Evolutionary conservation across 345 rosid species (phyloP), one percentile per base, ranked within the genome.

Genomic region (Passiflora organensis): DNA sequence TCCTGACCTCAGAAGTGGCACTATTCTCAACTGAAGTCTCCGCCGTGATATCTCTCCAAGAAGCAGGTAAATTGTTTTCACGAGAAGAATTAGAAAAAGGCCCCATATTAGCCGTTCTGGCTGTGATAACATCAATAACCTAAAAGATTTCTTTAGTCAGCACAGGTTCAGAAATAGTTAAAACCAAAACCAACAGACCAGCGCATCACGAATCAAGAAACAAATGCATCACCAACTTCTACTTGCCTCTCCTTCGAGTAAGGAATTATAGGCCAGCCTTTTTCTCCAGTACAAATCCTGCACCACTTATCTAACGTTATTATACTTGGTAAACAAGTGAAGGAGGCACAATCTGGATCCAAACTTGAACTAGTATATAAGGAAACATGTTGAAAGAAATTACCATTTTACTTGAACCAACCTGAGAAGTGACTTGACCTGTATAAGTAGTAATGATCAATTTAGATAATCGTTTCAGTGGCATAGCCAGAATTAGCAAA

Each of bases 271-370:
- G 12, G 89, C 86, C 58, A 84, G 72, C 62, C 77, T 85, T 56
- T 93, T 91, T 67, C 96, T 84, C 99, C 95, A 93, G 76, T 80
- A 81, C 66, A 79, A 64, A 48, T 60, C 81, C 97, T 90, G 77
- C 74, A 75, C 18, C 38, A 58, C 3, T 28, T 28, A 28, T 28
- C 34, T 28, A 2, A 28, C 9, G n/a, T n/a, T n/a, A n/a, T n/a
- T 55, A 66, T 67, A 52, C 17, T 69, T 8, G 60, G 51, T 5
- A 36, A 21, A 32, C 34, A 25, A 52, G 1, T 45, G 21, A 21
- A 34, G 43, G 13, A 23, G 61, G 6, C 49, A 56, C 21, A 55
- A 54, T 32, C 28, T 9, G 19, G 1, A 16, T 28, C 53, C 41
- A 6, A 56, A 37, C 25, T 10, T 23, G 42, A 32, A 62, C 28